Conservation (phyloP, 208 protist genomes). For the Trypanosoma caninum region DNA sequence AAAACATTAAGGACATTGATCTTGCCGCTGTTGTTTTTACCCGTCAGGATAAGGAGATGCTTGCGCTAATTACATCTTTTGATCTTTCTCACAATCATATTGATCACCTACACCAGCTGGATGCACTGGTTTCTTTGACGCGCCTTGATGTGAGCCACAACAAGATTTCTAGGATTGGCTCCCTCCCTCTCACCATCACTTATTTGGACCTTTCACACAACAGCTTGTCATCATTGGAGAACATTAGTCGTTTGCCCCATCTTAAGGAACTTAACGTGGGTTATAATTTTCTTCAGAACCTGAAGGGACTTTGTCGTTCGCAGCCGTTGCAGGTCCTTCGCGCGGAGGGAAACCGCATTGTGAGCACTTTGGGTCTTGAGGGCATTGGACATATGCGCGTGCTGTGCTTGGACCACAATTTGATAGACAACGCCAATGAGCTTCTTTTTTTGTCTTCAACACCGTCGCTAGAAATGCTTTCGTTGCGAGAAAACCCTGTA, state of each 20-base stretch:
- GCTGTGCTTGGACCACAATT: constrained; percentile 62
- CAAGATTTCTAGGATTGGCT: constrained; percentile 37
- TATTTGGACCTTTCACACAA: constrained; percentile 80
- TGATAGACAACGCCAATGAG: constrained; percentile 67
- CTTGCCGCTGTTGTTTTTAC: constrained; percentile 62
- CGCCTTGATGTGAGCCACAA: constrained; percentile 77
- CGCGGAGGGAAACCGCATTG: constrained; percentile 68
- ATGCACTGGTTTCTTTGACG: constrained; percentile 49
- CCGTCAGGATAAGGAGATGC: constrained; percentile 45
- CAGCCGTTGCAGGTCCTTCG: constrained; percentile 56
- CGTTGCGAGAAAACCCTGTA: constrained; percentile 57
- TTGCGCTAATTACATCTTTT: constrained; percentile 71
- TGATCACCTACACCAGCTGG: constrained; percentile 41
- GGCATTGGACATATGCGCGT: constrained; percentile 47
- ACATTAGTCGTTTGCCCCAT: constrained; percentile 47
- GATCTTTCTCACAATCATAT: constrained; percentile 84
- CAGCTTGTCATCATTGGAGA: constrained; percentile 52
- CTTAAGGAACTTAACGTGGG: constrained; percentile 76
- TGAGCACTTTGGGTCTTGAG: constrained; percentile 46
- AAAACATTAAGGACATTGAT: constrained; percentile 73
- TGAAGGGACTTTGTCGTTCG: constrained; percentile 44
- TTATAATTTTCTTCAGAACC: constrained; percentile 56
- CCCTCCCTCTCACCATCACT: constrained; percentile 59
- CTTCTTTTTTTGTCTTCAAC: constrained; percentile 48
- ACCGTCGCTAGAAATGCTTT: constrained; percentile 56